These are phyloP conservation scores for Stachybotrys chlorohalonatus DNA, from an alignment of 2,329 filamentous ascomycete species.

Conservation along the genomic window DNA sequence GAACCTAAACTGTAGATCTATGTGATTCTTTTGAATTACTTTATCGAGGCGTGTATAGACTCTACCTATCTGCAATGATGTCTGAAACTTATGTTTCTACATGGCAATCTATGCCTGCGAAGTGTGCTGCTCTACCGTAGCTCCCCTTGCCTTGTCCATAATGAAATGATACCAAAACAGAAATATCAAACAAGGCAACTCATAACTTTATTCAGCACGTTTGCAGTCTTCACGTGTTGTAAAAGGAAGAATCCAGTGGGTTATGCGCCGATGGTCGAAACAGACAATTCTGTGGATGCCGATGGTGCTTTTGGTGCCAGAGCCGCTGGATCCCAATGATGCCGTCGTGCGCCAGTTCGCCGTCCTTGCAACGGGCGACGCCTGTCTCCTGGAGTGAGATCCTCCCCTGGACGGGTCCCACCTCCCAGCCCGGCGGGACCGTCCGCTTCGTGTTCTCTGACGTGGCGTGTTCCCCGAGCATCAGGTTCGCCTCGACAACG, in stretches of 20 bases:
- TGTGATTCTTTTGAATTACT: background rate
- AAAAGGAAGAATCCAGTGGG: slow-evolving; percentile 3
- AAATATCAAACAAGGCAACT: too few species aligned
- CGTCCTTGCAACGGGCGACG: slow-evolving; percentile 13
- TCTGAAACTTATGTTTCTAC: too few species aligned
- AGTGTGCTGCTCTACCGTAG: too few species aligned
- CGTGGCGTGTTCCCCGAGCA: slow-evolving; percentile 13
- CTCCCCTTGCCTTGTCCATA: too few species aligned
- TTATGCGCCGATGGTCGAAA: background rate
- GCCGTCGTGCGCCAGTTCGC: background rate
- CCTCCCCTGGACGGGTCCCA: slow-evolving; percentile 9
- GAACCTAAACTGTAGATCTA: slow-evolving; percentile 47
- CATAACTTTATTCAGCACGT: background rate
- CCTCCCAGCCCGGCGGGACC: slow-evolving; percentile 15
- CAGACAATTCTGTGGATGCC: background rate
- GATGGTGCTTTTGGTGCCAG: slow-evolving; percentile 2
- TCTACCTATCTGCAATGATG: too few species aligned
- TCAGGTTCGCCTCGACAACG: slow-evolving; percentile 31
- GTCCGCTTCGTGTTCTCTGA: slow-evolving; percentile 3
- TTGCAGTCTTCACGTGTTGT: background rate
- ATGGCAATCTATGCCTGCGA: too few species aligned
- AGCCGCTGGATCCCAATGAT: slow-evolving; percentile 13
- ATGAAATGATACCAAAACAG: too few species aligned
- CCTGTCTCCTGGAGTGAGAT: slow-evolving; percentile 21
- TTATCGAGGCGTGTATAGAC: background rate